Conservation (phyloP, 2,329 filamentous ascomycete genomes). For the Samsoniella hepiali region DNA sequence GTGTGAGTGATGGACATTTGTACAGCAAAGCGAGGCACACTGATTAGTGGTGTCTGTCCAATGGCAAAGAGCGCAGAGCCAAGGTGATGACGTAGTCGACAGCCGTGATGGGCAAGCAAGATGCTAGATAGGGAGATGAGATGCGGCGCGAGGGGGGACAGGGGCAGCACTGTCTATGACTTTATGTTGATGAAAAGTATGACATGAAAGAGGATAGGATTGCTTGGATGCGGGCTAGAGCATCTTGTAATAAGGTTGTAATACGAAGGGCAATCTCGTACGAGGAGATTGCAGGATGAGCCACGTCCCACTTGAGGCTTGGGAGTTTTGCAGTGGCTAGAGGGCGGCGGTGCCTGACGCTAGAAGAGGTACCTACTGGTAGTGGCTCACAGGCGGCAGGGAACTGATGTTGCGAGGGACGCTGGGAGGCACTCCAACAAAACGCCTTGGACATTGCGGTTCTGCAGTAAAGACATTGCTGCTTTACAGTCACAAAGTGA, state of each 20-base stretch:
- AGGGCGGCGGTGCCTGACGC: neutral
- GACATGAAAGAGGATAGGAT: neutral
- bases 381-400: too few relatives aligned
- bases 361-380: too few relatives aligned
- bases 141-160: neutral
- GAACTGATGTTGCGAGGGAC: too few relatives aligned
- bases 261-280: neutral
- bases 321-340: neutral
- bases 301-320: conserved; percentile 16
- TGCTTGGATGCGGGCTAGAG: neutral
- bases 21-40: neutral
- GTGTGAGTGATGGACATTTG: neutral
- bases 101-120: neutral
- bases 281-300: conserved; percentile 16
- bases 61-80: neutral
- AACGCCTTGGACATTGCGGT: neutral
- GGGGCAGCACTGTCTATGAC: neutral
- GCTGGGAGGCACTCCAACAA: too few relatives aligned
- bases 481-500: neutral
- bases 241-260: neutral
- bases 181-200: neutral
- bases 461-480: neutral
- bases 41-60: neutral
- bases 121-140: neutral
- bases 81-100: conserved; percentile 7